Percentiles rank a stretch among this genome's conserved stretches.
phyloP scores from a whole-genome alignment of 2,329 filamentous ascomycete genomes.

The Epichloe hybrida region DNA sequence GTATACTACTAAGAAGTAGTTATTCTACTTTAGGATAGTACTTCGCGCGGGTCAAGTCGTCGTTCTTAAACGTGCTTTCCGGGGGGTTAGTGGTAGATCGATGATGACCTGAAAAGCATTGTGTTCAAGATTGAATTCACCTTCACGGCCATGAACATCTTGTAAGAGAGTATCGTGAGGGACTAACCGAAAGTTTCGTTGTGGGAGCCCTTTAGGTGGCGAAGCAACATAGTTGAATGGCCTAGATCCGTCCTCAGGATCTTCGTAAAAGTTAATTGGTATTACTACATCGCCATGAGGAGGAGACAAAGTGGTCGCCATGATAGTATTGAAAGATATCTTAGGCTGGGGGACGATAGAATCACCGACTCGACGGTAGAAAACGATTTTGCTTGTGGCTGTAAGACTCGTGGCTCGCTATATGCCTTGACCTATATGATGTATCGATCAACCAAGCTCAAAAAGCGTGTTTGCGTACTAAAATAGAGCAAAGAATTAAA shows the following conservation, averaged over 20 bases:
- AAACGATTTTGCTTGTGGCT: not conserved
- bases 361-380: not conserved
- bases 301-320: not conserved
- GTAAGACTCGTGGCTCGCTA: no score
- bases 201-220: not conserved
- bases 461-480: no score
- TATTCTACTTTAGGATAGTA: slow-evolving; percentile 81
- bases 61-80: slow-evolving; percentile 46
- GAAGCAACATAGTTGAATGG: not conserved
- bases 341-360: not conserved
- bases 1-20: slow-evolving; percentile 53
- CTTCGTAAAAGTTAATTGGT: not conserved
- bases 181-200: not conserved
- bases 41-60: slow-evolving; percentile 50
- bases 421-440: no score
- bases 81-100: slow-evolving; percentile 36
- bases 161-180: not conserved
- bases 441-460: no score
- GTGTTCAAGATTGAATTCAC: not conserved
- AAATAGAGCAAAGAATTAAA: no score
- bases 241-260: not conserved
- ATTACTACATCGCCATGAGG: not conserved
- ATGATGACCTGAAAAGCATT: slow-evolving; percentile 61
- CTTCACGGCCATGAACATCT: not conserved
- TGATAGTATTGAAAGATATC: not conserved